Percentiles rank a stretch among this genome's conserved stretches.
These are phyloP conservation scores for Austroboletus eburneus DNA, from an alignment of 768 basidiomycete species.

Conservation along the genomic window DNA sequence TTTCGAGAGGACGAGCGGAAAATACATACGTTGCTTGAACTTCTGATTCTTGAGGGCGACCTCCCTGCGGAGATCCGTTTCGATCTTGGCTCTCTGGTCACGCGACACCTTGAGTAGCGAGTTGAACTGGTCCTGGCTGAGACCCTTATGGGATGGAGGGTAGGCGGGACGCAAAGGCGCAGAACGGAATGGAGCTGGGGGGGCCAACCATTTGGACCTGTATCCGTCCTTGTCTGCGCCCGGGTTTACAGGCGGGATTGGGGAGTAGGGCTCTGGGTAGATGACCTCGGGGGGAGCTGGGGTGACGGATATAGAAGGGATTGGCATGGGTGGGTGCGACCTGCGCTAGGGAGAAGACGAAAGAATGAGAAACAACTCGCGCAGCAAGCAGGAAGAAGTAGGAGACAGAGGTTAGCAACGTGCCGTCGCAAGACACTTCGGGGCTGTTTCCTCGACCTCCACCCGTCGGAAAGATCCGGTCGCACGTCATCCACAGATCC, in stretches of 20 bases:
- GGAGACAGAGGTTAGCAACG: neutral
- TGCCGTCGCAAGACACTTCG: too few species aligned
- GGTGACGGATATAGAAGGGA: constrained; percentile 71
- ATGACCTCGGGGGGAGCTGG: constrained; percentile 56
- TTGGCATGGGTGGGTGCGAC: constrained; percentile 49
- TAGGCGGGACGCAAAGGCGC: constrained; percentile 49
- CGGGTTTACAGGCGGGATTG: constrained; percentile 41
- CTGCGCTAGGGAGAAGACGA: constrained; percentile 45
- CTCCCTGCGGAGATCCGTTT: constrained; percentile 65
- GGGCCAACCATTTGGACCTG: constrained; percentile 55
- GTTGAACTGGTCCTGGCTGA: constrained; percentile 61
- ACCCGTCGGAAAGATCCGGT: neutral
- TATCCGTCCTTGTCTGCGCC: constrained; percentile 46
- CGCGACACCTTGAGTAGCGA: constrained; percentile 57
- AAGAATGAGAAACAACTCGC: constrained; percentile 16
- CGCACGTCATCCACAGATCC: neutral
- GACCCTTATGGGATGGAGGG: constrained; percentile 42
- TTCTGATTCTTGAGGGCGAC: constrained; percentile 68
- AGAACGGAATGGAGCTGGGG: constrained; percentile 37
- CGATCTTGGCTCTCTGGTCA: constrained; percentile 47
- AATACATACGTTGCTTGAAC: constrained; percentile 64
- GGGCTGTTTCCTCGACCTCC: too few species aligned
- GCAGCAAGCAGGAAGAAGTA: constrained; percentile 9
- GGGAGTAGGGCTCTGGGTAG: constrained; percentile 55
- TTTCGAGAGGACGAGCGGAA: neutral